Evolutionary conservation across 2,329 filamentous ascomycete species (phyloP).

Genomic region (Shiraia bambusicola): DNA sequence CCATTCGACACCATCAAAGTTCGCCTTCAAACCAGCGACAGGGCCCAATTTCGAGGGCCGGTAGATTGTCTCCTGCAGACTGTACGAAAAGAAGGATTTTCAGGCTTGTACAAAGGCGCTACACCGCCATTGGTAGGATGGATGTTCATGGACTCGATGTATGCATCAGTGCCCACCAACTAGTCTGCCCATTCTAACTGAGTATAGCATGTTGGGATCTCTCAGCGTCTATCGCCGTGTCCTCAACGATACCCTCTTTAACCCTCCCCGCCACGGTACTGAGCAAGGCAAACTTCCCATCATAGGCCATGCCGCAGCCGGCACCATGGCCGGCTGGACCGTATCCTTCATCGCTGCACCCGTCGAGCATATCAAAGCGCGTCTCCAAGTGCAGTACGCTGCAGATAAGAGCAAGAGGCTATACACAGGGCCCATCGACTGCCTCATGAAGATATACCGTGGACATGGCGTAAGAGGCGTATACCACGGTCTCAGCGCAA

Average conservation of each 20-base stretch:
- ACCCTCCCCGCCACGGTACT: conserved; percentile 52
- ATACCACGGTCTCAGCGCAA: conserved; percentile 83
- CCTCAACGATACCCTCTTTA: conserved; percentile 78
- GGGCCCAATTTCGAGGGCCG: conserved; percentile 78
- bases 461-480: conserved; percentile 75
- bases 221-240: conserved; percentile 86
- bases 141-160: conserved; percentile 94
- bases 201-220: conserved; percentile 80
- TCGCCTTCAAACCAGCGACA: conserved; percentile 81
- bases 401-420: conserved; percentile 73
- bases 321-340: conserved; percentile 81
- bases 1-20: conserved; percentile 97
- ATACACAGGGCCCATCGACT: conserved; percentile 87
- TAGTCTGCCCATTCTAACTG: no score
- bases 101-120: conserved; percentile 90
- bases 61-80: conserved; percentile 84
- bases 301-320: conserved; percentile 83
- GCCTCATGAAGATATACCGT: conserved; percentile 60
- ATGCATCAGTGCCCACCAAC: no score
- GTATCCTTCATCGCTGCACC: conserved; percentile 92
- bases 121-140: conserved; percentile 90
- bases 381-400: conserved; percentile 91
- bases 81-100: conserved; percentile 77
- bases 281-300: conserved; percentile 62
- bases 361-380: conserved; percentile 92